Conservation (phyloP, 2,329 filamentous ascomycete species). For the Trichothecium sympodiale region DNA sequence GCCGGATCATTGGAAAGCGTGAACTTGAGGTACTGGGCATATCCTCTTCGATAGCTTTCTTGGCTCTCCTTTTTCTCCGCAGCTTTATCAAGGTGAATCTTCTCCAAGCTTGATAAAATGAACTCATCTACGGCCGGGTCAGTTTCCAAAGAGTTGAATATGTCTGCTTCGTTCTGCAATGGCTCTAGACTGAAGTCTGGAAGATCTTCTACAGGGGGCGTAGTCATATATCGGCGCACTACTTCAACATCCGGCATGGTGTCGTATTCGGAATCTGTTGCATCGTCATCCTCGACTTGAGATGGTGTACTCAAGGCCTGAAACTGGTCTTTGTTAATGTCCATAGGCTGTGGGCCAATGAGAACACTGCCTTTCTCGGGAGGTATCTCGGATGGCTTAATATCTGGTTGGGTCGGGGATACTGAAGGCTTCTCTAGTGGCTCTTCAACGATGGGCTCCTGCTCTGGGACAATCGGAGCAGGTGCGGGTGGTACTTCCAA, state of each 20-base stretch:
- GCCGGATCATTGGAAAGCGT: slow-evolving; percentile 44
- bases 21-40: slow-evolving; percentile 41
- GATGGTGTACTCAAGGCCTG: slow-evolving; percentile 35
- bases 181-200: slow-evolving; percentile 33
- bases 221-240: slow-evolving; percentile 37
- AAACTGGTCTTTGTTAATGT: slow-evolving; percentile 10
- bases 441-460: slow-evolving; percentile 11
- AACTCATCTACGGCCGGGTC: slow-evolving; percentile 30
- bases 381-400: too few species aligned
- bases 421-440: slow-evolving; percentile 11
- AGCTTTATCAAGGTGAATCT: slow-evolving; percentile 24
- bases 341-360: neutral
- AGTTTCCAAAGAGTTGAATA: slow-evolving; percentile 29
- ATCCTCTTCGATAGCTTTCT: slow-evolving; percentile 33
- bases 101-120: slow-evolving; percentile 32
- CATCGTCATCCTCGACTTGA: slow-evolving; percentile 36
- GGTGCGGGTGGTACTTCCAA: neutral
- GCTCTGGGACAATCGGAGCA: slow-evolving; percentile 1
- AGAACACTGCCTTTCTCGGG: too few species aligned
- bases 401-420: too few species aligned
- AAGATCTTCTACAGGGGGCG: slow-evolving; percentile 43
- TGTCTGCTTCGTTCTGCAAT: slow-evolving; percentile 36
- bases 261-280: slow-evolving; percentile 43
- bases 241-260: slow-evolving; percentile 39
- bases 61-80: slow-evolving; percentile 27